Conservation (phyloP, 1,284 basidiomycete species). For the Rhodotorula sp. region DNA sequence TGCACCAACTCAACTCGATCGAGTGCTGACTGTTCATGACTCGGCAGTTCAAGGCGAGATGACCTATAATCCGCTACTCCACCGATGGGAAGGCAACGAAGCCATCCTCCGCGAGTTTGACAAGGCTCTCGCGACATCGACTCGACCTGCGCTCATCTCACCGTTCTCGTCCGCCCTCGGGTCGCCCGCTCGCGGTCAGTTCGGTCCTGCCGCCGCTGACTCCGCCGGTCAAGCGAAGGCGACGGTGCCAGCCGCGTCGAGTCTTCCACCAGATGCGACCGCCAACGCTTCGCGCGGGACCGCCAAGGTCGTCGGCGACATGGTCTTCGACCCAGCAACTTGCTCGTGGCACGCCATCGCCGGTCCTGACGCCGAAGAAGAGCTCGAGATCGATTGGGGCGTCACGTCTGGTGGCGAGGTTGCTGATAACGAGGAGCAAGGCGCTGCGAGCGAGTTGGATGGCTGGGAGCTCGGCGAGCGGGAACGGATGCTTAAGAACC, state of each 20-base stretch:
- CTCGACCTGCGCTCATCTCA: conserved; percentile 91
- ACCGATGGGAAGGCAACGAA: conserved; percentile 97
- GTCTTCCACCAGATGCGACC: conserved; percentile 1
- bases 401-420: conserved; percentile 49
- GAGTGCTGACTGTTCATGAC: not conserved
- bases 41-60: conserved; percentile 80
- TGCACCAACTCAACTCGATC: not conserved
- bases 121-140: conserved; percentile 71
- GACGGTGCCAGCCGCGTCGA: conserved; percentile 7
- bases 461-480: conserved; percentile 65
- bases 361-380: conserved; percentile 79
- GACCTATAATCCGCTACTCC: conserved; percentile 86
- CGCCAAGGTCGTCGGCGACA: conserved; percentile 81
- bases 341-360: conserved; percentile 87
- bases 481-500: conserved; percentile 69
- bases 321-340: conserved; percentile 88
- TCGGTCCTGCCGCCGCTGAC: not conserved
- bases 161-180: conserved; percentile 60
- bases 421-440: conserved; percentile 72
- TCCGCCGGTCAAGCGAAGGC: not conserved
- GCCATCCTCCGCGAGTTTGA: conserved; percentile 85
- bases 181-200: conserved; percentile 15
- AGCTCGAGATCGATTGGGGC: conserved; percentile 81
- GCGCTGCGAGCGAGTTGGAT: conserved; percentile 48
- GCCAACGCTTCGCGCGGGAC: conserved; percentile 31